These are phyloP conservation scores for Apiospora pterosperma DNA, from an alignment of 2,329 filamentous ascomycete species.

Conservation along the genomic window DNA sequence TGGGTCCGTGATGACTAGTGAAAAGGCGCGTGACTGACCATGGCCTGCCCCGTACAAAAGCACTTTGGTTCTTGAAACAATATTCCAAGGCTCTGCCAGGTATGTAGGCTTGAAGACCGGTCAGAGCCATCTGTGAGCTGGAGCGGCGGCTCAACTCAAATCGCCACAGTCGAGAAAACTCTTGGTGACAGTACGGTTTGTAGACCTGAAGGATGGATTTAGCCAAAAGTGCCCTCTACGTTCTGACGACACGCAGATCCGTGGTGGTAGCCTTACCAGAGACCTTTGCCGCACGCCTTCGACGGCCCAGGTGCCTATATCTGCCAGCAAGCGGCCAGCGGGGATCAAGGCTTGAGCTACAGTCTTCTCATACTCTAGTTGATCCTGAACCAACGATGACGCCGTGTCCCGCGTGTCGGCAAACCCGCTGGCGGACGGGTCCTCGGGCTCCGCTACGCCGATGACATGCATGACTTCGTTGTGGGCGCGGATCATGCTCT, in stretches of 20 bases:
- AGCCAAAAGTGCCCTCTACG: background rate
- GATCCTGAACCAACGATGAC: slow-evolving; percentile 32
- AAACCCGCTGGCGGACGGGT: slow-evolving; percentile 29
- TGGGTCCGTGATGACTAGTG: background rate
- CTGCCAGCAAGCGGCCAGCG: slow-evolving; percentile 33
- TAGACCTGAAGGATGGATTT: slow-evolving; percentile 39
- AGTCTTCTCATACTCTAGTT: slow-evolving; percentile 44
- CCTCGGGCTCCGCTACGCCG: slow-evolving; percentile 58
- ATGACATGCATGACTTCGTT: slow-evolving; percentile 64
- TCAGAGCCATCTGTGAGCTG: slow-evolving; percentile 27
- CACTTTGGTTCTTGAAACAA: background rate
- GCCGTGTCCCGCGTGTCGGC: slow-evolving; percentile 28
- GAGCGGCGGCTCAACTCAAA: slow-evolving; percentile 32
- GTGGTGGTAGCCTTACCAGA: slow-evolving; percentile 6
- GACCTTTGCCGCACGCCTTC: slow-evolving; percentile 39
- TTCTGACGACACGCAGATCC: no score
- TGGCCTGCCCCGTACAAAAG: slow-evolving; percentile 6
- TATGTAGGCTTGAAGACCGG: slow-evolving; percentile 27
- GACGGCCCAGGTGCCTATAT: slow-evolving; percentile 48
- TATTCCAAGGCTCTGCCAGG: background rate
- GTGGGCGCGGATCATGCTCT: slow-evolving; percentile 55
- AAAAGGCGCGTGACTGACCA: slow-evolving; percentile 18
- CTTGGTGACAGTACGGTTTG: slow-evolving; percentile 43
- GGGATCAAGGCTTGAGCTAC: slow-evolving; percentile 38
- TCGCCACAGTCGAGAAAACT: slow-evolving; percentile 42